Conservation (phyloP, 2,329 filamentous ascomycete species). For the Phyllosticta citrichinensis region DNA sequence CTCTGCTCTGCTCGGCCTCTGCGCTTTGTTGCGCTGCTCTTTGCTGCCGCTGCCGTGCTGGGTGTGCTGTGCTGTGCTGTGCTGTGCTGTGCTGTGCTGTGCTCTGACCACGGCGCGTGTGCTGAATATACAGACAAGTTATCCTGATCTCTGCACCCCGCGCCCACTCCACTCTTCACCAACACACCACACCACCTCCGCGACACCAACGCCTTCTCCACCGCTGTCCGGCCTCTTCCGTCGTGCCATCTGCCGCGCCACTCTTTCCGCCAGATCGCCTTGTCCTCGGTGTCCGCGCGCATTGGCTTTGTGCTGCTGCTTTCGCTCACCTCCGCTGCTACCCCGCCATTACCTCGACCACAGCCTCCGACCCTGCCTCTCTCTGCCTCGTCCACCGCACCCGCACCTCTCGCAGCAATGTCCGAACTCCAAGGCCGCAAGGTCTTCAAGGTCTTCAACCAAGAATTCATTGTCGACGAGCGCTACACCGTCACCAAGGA, state of each 20-base stretch:
- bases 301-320: not conserved
- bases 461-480: constrained; percentile 97
- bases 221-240: not conserved
- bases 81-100: too few species aligned
- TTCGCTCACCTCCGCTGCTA: not conserved
- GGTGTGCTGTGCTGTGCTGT: too few species aligned
- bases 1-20: not conserved
- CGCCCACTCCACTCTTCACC: not conserved
- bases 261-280: not conserved
- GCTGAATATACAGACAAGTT: not conserved
- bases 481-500: constrained; percentile 98
- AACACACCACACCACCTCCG: not conserved
- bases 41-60: too few species aligned
- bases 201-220: not conserved
- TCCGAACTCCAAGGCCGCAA: constrained; percentile 62
- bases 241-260: not conserved
- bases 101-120: not conserved
- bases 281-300: not conserved
- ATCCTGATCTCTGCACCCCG: not conserved
- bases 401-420: constrained; percentile 32
- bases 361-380: not conserved
- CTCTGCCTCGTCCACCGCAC: not conserved
- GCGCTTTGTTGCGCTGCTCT: too few species aligned
- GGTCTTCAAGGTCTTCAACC: constrained; percentile 99
- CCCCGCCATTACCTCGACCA: not conserved